Conservation (phyloP, 2,329 filamentous ascomycete genomes). For the Cyanodermella asteris region DNA sequence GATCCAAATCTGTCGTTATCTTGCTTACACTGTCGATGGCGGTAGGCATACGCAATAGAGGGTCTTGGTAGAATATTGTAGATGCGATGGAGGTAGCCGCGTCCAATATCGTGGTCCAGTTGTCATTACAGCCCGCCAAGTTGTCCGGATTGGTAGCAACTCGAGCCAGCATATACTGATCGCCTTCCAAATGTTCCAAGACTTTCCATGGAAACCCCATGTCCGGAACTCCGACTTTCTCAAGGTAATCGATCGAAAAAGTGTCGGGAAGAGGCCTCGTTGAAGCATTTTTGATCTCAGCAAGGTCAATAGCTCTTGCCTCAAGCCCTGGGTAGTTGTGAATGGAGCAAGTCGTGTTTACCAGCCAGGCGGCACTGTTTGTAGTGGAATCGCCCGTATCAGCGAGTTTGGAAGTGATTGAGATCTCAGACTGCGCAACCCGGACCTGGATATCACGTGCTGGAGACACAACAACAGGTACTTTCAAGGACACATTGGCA, state of each 20-base stretch:
- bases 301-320: neutral
- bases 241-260: constrained; percentile 19
- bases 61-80: constrained; percentile 17
- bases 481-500: constrained; percentile 14
- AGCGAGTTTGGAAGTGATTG: constrained; percentile 15
- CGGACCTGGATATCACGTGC: constrained; percentile 18
- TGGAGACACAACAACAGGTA: constrained; percentile 16
- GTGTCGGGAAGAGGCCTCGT: constrained; percentile 11
- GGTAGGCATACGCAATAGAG: constrained; percentile 17
- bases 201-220: constrained; percentile 23
- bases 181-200: constrained; percentile 17
- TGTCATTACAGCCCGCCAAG: neutral
- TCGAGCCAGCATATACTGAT: constrained; percentile 19
- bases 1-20: constrained; percentile 11
- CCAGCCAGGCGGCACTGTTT: constrained; percentile 12
- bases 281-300: constrained; percentile 2
- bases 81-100: constrained; percentile 22
- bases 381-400: constrained; percentile 3
- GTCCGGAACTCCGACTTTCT: constrained; percentile 17
- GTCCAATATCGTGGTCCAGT: constrained; percentile 20
- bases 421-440: constrained; percentile 12
- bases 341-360: constrained; percentile 12
- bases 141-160: constrained; percentile 16
- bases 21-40: constrained; percentile 13
- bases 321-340: too few relatives aligned